Evolutionary conservation across 768 basidiomycete genomes (phyloP).

Genomic region (Auricularia sp.): DNA sequence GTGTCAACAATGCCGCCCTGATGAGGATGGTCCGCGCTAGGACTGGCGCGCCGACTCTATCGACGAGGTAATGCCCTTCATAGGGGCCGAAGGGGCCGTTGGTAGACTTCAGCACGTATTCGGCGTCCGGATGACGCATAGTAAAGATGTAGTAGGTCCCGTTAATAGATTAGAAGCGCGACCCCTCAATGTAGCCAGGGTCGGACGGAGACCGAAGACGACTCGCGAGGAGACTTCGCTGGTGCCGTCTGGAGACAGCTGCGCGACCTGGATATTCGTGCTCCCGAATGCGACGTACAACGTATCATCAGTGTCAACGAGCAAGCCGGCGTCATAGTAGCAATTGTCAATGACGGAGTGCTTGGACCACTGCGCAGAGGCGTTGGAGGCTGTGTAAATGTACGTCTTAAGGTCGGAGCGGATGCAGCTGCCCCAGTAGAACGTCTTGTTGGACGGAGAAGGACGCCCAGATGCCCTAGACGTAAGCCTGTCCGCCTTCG

Average conservation of each 20-base stretch:
- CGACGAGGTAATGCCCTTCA: neutral
- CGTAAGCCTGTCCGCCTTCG: constrained; percentile 3
- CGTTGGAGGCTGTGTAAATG: too few species aligned
- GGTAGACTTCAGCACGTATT: constrained; percentile 4
- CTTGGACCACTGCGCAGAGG: too few species aligned
- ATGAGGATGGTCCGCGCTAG: neutral
- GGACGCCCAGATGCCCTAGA: constrained; percentile 7
- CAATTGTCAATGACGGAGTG: neutral
- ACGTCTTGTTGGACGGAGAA: neutral
- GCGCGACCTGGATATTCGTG: constrained; percentile 1
- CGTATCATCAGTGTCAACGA: constrained; percentile 5
- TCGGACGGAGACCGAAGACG: neutral
- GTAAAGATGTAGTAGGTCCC: constrained; percentile 4
- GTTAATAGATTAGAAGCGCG: constrained; percentile 5
- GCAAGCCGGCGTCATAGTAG: constrained; percentile 6
- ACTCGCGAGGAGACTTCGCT: neutral
- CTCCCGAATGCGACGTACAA: constrained; percentile 1
- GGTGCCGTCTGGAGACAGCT: neutral
- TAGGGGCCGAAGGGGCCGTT: neutral
- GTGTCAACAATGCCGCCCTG: constrained; percentile 4
- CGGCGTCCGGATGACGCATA: neutral
- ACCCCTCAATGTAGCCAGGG: constrained; percentile 3
- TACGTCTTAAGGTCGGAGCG: neutral
- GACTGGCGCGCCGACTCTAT: neutral
- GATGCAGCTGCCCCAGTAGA: constrained; percentile 7